Base-by-base conservation (phyloP, 2,329 filamentous ascomycete genomes). In the Chaetomium olivaceum region DNA sequence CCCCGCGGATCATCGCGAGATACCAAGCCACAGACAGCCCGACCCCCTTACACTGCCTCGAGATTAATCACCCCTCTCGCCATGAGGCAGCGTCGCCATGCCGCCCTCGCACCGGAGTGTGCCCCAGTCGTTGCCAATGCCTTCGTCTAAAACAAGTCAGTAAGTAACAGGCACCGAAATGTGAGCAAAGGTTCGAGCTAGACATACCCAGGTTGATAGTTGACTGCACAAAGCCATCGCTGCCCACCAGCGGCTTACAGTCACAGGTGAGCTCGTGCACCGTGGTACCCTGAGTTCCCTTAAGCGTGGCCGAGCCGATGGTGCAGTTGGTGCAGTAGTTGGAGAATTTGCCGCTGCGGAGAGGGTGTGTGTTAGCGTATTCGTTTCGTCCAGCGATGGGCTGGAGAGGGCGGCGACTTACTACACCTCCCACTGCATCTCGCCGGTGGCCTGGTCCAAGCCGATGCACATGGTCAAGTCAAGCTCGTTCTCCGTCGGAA, bases 381-480 rank as follows among this genome's bases (percentile, higher is more conserved):
- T n/a, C n/a, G 3, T 19, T 48, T 16, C 25, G 19, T 14, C 33
- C 19, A 29, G n/a, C 14, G n/a, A 23, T 14, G 19, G 27, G 14
- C 19, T 19, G 29, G 19, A 25, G 6, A 11, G 19, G n/a, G 29
- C 52, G n/a, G 29, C 8, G 2, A 57, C 69, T 61, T 51, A 71
- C 69, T 69, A 66, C 9, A 63, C 19, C 21, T 55, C 33, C 66
- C 66, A 71, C 43, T 56, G 6, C 33, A 71, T 58, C 4, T 31
- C 16, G 14, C 48, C 63, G 16, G 29, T 64, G 23, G 7, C 48
- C n/a, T 69, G 61, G 39, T 70, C 51, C 2, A 72, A 11, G 2
- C 68, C 70, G 27, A 72, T 63, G 57, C 71, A 72, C 43, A 68
- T 50, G 65, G 65, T 60, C 55, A 72, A 55, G 25, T 71, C 67